These are phyloP conservation scores for Dacryopinax primogenitus DNA, from an alignment of 768 basidiomycete genomes.

Conservation along the genomic window DNA sequence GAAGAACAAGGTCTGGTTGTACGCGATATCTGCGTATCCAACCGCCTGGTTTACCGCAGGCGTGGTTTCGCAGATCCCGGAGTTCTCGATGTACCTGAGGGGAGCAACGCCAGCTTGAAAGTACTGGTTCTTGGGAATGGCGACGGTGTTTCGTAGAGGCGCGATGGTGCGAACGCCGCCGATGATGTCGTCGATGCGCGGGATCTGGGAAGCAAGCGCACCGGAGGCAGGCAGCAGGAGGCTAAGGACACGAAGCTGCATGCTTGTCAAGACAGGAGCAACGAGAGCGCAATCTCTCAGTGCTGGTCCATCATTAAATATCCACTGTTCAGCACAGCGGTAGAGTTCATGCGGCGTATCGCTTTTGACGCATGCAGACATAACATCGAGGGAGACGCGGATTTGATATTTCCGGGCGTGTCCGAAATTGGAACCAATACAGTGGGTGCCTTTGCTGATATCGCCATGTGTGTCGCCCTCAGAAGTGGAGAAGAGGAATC, in stretches of 20 bases:
- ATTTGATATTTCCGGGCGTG: neutral
- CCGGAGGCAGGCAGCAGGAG: neutral
- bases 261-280: neutral
- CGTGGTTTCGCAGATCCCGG: slow-evolving; percentile 10
- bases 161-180: neutral
- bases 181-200: slow-evolving; percentile 7
- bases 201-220: neutral
- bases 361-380: too few relatives aligned
- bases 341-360: too few relatives aligned
- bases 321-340: too few relatives aligned
- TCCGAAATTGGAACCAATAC: neutral
- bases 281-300: neutral
- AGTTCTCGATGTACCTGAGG: slow-evolving; percentile 10
- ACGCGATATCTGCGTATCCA: slow-evolving; percentile 9
- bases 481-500: neutral
- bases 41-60: slow-evolving; percentile 6
- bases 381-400: neutral
- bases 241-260: neutral
- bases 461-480: neutral
- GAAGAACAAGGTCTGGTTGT: slow-evolving; percentile 9
- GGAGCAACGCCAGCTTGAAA: neutral
- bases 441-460: neutral
- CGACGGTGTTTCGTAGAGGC: neutral
- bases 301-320: neutral
- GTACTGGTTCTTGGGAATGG: neutral